Evolutionary conservation across 164 flowering plant species (phyloP), one percentile per base, ranked within the genome.

Genomic region (Platanus orientalis): DNA sequence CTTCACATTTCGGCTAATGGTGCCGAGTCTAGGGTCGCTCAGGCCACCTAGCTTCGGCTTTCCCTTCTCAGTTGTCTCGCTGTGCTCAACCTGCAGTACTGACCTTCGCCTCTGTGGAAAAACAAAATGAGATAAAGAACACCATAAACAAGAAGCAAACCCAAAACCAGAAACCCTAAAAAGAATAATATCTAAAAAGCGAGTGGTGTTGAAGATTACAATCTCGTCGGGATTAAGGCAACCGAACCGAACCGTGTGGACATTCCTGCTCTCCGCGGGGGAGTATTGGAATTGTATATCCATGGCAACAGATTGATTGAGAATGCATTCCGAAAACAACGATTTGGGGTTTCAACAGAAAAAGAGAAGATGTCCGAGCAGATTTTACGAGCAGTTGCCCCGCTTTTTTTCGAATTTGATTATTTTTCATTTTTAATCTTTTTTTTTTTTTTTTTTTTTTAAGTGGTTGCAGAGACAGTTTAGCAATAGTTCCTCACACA

Each of bases 51-150:
- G 69, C 84, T 95, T 95, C 48, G 99, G 99, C 75, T 92, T 95
- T 16, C 99, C 99, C 53, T 90, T 78, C 80, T 92, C 96, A 30
- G 86, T 95, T 17, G 97, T 95, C 80, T 95, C 97, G 52, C 97
- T 61, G 64, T 88, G 94, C 83, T 89, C 94, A 44, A 95, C 81
- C 68, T 92, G 96, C 55, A 90, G 86, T 24, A 92, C 99, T 0
- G 99, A 92, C 99, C 92, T 95, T 85, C 92, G 97, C 75, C 99
- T 80, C 98, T 94, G 92, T 78, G 74, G 23, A 32, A 59, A 21
- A 52, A 61, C 21, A 42, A 40, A 36, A 57, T 44, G 40, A 7
- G 29, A 40, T 4, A 3, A 29, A 61, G 20, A n/a, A 30, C 53
- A 57, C 36, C 62, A 36, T 25, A 61, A 39, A 27, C 62, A 29